Base-by-base conservation (phyloP, 192 early-diverging fungal species). In the Kappamyces sp. region DNA sequence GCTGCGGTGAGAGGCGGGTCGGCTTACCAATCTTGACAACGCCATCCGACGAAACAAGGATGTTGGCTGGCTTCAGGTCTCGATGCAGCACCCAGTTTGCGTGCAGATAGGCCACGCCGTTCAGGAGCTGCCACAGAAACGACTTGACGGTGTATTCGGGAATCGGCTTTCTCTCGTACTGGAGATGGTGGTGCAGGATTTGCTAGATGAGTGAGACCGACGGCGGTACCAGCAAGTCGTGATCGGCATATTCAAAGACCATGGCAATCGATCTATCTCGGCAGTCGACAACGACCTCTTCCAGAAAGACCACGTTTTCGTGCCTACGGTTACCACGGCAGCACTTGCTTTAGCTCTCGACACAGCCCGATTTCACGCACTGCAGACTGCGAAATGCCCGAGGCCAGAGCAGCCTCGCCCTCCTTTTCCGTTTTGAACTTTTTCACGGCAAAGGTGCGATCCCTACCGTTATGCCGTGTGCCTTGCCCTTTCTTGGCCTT, bases 381-480 rank as follows among this genome's bases (percentile, higher is more conserved):
- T 5, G 94, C 94, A 2, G 90, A 92, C 61, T 97, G 94, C 7
- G 92, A 94, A 47, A 97, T 90, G 12, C 92, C 94, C 9, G 79
- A 82, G 50, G 78, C 75, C 1, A 78, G 74, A 23, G 78, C 67
- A 0, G 74, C 76, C 63, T 94, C 93, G 43, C 90, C 92, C 62
- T 93, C 94, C 58, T 90, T 88, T 58, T 97, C 94, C 5, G 92
- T 90, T 62, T 97, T 97, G 68, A 97, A 97, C 78, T 91, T 91
- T 69, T 97, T 97, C 49, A 97, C 95, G 2, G 94, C 94, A 63
- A 87, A 88, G 7, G 13, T 7, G 8, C n/a, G 44, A 23, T 49
- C 49, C 49, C n/a, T 12, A 12, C 33, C 9, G 41, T 10, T 47
- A 43, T 34, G 34, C 32, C 43, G 62, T 3, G 35, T 54, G 8